Percentiles rank a stretch among this genome's conserved stretches.
Conservation (phyloP, 83 land plant species). For the Thuja plicata region DNA sequence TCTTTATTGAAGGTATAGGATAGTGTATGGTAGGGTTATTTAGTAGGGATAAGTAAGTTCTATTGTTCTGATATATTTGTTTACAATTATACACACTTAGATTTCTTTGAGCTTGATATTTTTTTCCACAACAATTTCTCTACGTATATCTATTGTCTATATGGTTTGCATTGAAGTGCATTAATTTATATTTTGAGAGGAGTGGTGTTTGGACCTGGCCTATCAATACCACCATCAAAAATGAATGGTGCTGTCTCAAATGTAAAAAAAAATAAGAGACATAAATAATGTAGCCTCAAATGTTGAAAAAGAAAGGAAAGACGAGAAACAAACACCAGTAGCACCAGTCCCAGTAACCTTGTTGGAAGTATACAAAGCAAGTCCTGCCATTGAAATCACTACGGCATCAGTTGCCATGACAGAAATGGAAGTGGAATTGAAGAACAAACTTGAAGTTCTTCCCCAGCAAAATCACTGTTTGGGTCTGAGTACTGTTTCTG, state of each 20-base stretch:
- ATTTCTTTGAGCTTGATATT: too few relatives aligned
- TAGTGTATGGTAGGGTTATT: too few relatives aligned
- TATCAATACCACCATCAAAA: constrained; percentile 8
- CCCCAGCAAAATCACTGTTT: constrained; percentile 1
- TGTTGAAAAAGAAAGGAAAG: not conserved
- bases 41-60: too few relatives aligned
- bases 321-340: not conserved
- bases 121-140: too few relatives aligned
- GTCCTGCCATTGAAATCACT: not conserved
- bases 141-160: too few relatives aligned
- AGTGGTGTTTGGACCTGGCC: constrained; percentile 16
- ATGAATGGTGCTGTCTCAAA: constrained; percentile 2
- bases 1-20: too few relatives aligned
- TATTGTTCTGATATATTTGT: too few relatives aligned
- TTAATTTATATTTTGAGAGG: too few relatives aligned
- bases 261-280: not conserved
- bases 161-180: too few relatives aligned
- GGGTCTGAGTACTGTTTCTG: not conserved
- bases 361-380: constrained; percentile 1
- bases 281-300: not conserved
- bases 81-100: too few relatives aligned
- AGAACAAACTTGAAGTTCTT: constrained; percentile 6
- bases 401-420: not conserved
- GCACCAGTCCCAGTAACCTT: not conserved
- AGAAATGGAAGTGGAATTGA: not conserved